A percentile compares a stretch with the other conserved stretches of the same genome.
These are phyloP conservation scores for Dendrobium officinale DNA, from an alignment of 106 monocot genomes.

Conservation along the genomic window DNA sequence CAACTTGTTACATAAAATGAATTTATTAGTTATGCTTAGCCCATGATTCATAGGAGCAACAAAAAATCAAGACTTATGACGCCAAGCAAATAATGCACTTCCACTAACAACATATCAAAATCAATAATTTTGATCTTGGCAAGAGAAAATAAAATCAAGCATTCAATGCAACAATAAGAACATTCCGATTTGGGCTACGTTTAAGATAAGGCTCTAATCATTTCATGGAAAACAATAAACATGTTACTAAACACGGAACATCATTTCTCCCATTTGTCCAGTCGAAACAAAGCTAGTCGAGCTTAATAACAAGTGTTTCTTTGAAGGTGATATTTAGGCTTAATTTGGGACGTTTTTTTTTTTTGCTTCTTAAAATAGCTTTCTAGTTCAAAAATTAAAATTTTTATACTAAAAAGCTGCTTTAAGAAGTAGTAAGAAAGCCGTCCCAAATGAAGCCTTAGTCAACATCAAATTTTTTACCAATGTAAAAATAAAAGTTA, in stretches of 20 bases:
- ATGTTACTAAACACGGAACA: no score
- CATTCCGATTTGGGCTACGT: not conserved
- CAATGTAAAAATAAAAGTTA: no score
- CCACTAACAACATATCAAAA: not conserved
- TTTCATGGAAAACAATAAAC: not conserved
- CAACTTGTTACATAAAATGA: no score
- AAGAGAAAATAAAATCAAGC: not conserved
- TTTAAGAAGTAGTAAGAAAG: no score
- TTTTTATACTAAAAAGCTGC: no score
- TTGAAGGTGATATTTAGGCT: not conserved
- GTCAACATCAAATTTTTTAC: not conserved
- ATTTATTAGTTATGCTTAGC: no score
- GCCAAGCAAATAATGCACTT: not conserved
- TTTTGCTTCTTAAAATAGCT: no score
- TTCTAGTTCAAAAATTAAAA: no score
- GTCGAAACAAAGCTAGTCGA: not conserved
- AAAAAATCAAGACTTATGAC: no score
- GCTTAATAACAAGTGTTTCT: not conserved
- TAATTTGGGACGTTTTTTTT: no score
- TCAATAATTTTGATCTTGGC: not conserved
- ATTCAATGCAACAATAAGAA: not conserved
- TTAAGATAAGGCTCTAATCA: not conserved
- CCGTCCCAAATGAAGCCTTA: not conserved
- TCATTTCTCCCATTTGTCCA: no score
- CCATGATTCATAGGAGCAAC: no score